Conservation (phyloP, 1,284 basidiomycete genomes). For the Vanrija sp. region DNA sequence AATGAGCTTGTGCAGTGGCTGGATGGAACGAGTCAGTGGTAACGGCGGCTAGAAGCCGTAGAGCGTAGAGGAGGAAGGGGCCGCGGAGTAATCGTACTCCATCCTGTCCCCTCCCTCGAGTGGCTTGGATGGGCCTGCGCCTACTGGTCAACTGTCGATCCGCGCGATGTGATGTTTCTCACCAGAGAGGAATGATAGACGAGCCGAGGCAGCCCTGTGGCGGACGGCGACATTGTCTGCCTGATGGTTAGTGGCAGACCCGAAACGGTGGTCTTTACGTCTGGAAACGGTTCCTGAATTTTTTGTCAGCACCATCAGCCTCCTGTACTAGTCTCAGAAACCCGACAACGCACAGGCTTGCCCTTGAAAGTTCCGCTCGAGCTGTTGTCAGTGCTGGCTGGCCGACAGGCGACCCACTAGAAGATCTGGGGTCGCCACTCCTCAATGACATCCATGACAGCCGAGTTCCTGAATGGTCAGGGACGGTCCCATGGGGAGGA, state of each 20-base stretch:
- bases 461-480: conserved; percentile 35
- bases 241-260: neutral
- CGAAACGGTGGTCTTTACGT: neutral
- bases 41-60: conserved; percentile 2
- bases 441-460: conserved; percentile 44
- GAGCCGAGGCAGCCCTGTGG: conserved; percentile 3
- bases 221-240: conserved; percentile 7
- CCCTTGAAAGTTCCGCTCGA: conserved; percentile 37
- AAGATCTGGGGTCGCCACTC: conserved; percentile 48
- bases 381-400: conserved; percentile 14
- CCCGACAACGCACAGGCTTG: conserved; percentile 14
- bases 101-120: too few relatives aligned
- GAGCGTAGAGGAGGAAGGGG: neutral
- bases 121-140: too few relatives aligned
- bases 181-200: conserved; percentile 5
- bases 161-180: too few relatives aligned
- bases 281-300: conserved; percentile 13
- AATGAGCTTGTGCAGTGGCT: neutral
- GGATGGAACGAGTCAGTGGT: neutral
- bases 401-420: conserved; percentile 24
- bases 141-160: too few relatives aligned
- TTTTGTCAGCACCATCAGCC: neutral
- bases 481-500: too few relatives aligned
- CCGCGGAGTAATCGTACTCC: conserved; percentile 9
- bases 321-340: too few relatives aligned